Evolutionary conservation across 352 stramenopile genomes (phyloP), one percentile per base, ranked within the genome.

Genomic region (Pythium rishiriense): DNA sequence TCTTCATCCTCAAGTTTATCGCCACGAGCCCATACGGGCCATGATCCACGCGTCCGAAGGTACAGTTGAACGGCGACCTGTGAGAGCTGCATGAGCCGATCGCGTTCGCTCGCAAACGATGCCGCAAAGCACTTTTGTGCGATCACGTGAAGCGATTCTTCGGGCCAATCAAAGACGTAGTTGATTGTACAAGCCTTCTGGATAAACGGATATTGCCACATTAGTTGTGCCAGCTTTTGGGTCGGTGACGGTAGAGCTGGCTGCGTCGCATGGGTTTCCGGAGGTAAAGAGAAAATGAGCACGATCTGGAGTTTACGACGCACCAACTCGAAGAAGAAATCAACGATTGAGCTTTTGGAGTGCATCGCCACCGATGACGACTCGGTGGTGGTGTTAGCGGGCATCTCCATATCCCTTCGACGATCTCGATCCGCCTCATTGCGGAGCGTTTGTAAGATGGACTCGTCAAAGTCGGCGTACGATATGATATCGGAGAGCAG

Each of bases 251-350:
- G 14, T 10, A 2, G 26, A 17, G 57, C 28, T 4, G 25, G 14
- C 19, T 2, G 5, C 2, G 3, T 11, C 19, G 50, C 50, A 21
- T 50, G 19, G 26, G 21, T 52, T 25, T 56, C 43, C 3, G 31
- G 63, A 35, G 39, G 37, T 22, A 64, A 39, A 3, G 72, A 68
- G 12, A 91, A 29, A 19, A 81, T 72, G 5, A 91, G 11, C 1
- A 90, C 79, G 9, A 92, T 22, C 29, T 90, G 81, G 6, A 94
- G 64, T 10, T 78, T 77, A 17, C 66, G 69, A 3, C 76, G 66
- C 5, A 85, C 72, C 8, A 69, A 49, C 0, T 54, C 14, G 25
- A 77, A 87, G 48, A 91, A 90, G 53, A 74, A 84, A 0, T 76
- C 54, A 0, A 90, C 25, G 25, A 88, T 70, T 0, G 77, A 63